phyloP scores from a whole-genome alignment of 371 early-diverging fungal species.

The Syncephalastrum sp. region DNA sequence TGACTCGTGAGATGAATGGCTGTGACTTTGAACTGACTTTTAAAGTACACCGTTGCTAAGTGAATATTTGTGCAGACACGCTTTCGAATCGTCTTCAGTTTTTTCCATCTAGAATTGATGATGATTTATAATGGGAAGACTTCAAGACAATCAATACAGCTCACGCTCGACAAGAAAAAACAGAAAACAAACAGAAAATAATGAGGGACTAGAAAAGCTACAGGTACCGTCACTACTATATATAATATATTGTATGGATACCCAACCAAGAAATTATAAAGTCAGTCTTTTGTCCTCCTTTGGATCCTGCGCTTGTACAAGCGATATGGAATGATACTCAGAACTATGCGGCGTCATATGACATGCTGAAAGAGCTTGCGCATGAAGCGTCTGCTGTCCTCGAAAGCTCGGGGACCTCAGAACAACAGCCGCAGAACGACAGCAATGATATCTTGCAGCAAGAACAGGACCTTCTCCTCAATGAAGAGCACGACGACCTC shows the following conservation, averaged over 20 bases:
- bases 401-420: not conserved
- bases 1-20: too few relatives aligned
- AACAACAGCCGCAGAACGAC: not conserved
- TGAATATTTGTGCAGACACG: too few relatives aligned
- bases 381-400: conserved; percentile 11
- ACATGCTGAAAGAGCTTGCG: conserved; percentile 19
- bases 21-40: too few relatives aligned
- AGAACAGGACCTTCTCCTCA: not conserved
- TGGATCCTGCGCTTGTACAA: conserved; percentile 18
- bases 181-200: not conserved
- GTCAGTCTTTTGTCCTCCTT: conserved; percentile 23
- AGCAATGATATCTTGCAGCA: not conserved
- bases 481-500: conserved; percentile 17
- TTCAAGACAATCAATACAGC: conserved; percentile 18
- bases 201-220: conserved; percentile 4
- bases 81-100: too few relatives aligned
- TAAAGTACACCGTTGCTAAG: too few relatives aligned
- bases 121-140: conserved; percentile 14
- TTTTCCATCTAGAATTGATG: not conserved
- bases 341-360: conserved; percentile 10
- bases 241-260: too few relatives aligned
- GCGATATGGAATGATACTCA: conserved; percentile 20
- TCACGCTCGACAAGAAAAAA: conserved; percentile 5
- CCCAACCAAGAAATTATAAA: not conserved
- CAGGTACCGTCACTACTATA: conserved; percentile 4